A percentile compares a stretch with the other conserved stretches of the same genome.
phyloP scores from a whole-genome alignment of 768 basidiomycete species.

The Austroboletus festivus region DNA sequence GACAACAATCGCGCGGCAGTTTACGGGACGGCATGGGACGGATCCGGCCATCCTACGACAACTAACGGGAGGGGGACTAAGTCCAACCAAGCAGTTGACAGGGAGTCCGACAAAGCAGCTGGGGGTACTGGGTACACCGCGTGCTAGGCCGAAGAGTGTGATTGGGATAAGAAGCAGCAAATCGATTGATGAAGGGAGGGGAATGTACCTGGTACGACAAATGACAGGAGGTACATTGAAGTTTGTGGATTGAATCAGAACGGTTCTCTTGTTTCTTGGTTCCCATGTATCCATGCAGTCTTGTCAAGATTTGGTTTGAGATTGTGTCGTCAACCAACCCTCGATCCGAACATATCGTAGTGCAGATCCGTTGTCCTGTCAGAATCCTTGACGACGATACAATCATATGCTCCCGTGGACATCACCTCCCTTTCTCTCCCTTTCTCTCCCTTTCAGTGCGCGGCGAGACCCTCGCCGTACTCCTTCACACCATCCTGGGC shows the following conservation, averaged over 20 bases:
- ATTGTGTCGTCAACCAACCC: too few relatives aligned
- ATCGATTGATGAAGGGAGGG: constrained; percentile 62
- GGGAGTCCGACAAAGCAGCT: constrained; percentile 72
- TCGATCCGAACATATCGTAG: background rate
- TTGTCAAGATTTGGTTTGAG: constrained; percentile 9
- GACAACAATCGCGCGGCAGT: constrained; percentile 72
- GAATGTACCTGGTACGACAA: constrained; percentile 75
- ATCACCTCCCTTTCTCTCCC: background rate
- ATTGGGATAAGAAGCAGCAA: constrained; percentile 64
- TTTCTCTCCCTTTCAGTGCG: background rate
- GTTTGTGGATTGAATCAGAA: constrained; percentile 19
- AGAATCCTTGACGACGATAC: background rate
- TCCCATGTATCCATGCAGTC: constrained; percentile 18
- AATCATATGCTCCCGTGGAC: background rate
- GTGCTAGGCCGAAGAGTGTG: constrained; percentile 75
- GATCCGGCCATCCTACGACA: constrained; percentile 44
- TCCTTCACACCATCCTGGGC: background rate
- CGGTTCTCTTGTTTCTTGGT: constrained; percentile 1
- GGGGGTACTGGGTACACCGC: constrained; percentile 36
- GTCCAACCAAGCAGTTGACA: constrained; percentile 62
- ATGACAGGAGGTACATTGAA: constrained; percentile 65
- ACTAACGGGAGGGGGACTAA: constrained; percentile 64
- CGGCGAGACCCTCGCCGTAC: background rate
- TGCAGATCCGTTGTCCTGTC: background rate
- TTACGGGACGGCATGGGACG: constrained; percentile 56